phyloP scores from a whole-genome alignment of 345 rosid genomes.

The Sisymbrium irio region DNA sequence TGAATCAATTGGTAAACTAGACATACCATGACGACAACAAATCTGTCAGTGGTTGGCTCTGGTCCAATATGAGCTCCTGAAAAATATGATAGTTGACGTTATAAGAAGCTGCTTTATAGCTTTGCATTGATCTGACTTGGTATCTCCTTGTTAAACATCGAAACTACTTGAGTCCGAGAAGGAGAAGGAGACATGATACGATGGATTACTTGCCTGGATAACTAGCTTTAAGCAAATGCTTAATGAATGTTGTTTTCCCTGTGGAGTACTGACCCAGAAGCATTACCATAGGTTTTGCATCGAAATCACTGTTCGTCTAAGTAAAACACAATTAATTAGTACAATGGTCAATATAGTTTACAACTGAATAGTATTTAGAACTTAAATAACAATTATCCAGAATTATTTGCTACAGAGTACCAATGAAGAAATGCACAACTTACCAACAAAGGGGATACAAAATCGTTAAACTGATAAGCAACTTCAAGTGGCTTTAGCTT shows the following conservation, averaged over 20 bases:
- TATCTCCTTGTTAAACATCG: background rate
- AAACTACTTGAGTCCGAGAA: constrained; percentile 2
- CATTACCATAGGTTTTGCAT: constrained; percentile 98
- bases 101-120: background rate
- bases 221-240: constrained; percentile 76
- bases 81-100: constrained; percentile 15
- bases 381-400: constrained; percentile 5
- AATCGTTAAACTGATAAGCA: constrained; percentile 83
- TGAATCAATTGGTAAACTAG: background rate
- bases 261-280: constrained; percentile 98
- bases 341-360: constrained; percentile 2
- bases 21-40: constrained; percentile 93
- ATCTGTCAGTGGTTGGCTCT: constrained; percentile 97
- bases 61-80: constrained; percentile 99
- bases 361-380: constrained; percentile 3
- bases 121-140: background rate
- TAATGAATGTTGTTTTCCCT: constrained; percentile 95
- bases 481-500: constrained; percentile 92
- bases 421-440: constrained; percentile 33
- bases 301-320: constrained; percentile 88
- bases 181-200: background rate
- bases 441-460: constrained; percentile 85
- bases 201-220: constrained; percentile 67
- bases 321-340: constrained; percentile 17
- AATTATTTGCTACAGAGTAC: background rate